These are phyloP conservation scores for Ammopiptanthus mongolicus DNA, from an alignment of 306 rosid genomes.

Conservation along the genomic window DNA sequence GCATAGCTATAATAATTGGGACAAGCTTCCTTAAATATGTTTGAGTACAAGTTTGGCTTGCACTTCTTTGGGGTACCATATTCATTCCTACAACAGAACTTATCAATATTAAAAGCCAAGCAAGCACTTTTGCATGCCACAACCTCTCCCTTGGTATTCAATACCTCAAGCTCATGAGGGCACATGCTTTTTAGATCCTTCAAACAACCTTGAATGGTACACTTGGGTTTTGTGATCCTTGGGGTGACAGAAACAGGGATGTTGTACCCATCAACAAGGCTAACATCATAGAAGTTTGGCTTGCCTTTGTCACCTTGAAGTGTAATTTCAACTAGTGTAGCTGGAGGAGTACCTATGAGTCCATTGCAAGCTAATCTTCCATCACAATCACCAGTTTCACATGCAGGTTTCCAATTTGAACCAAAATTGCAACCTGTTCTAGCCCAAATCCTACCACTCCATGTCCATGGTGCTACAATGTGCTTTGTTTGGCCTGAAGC, in stretches of 20 bases:
- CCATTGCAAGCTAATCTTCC: conserved; percentile 80
- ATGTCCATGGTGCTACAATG: conserved; percentile 54
- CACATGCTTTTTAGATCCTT: conserved; percentile 51
- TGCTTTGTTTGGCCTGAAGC: conserved; percentile 40
- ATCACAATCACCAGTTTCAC: conserved; percentile 87
- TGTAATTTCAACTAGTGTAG: conserved; percentile 60
- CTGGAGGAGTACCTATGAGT: conserved; percentile 80
- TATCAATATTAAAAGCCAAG: conserved; percentile 65
- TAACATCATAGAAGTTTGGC: conserved; percentile 71
- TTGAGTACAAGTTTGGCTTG: conserved; percentile 65
- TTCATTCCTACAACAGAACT: conserved; percentile 65
- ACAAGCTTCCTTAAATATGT: conserved; percentile 72
- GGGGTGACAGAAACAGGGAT: conserved; percentile 50
- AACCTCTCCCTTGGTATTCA: conserved; percentile 39
- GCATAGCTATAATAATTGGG: conserved; percentile 76
- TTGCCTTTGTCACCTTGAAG: conserved; percentile 49
- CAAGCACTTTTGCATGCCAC: conserved; percentile 93
- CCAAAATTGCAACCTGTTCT: conserved; percentile 74
- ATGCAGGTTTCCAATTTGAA: conserved; percentile 40
- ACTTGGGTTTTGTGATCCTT: conserved; percentile 26
- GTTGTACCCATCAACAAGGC: conserved; percentile 85
- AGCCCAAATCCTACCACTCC: conserved; percentile 95
- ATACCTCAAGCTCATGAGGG: conserved; percentile 55
- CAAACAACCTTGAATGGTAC: conserved; percentile 55
- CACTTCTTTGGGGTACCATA: conserved; percentile 63